Percentiles rank a stretch among this genome's conserved stretches.
Conservation (phyloP, 441 rosid species). For the Populus tomentosa region DNA sequence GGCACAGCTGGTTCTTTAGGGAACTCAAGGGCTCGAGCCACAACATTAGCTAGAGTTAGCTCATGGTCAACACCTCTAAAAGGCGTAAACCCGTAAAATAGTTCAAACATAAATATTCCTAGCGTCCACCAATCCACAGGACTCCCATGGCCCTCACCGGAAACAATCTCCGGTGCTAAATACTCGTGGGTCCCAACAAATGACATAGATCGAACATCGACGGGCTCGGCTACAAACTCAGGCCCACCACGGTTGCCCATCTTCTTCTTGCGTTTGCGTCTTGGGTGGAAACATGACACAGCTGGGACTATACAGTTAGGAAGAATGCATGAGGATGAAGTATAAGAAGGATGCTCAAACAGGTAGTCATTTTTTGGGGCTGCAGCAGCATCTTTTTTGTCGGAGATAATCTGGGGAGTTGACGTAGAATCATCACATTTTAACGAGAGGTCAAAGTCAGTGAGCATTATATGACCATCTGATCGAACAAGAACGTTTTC, state of each 20-base stretch:
- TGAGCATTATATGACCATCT: conserved; percentile 89
- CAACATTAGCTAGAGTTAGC: conserved; percentile 77
- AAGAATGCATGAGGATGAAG: conserved; percentile 74
- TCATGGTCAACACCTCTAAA: conserved; percentile 83
- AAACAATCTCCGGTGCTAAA: conserved; percentile 81
- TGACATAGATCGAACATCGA: conserved; percentile 85
- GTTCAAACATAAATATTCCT: conserved; percentile 76
- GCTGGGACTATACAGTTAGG: conserved; percentile 83
- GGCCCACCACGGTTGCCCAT: conserved; percentile 42
- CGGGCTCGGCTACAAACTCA: conserved; percentile 75
- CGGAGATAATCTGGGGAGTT: conserved; percentile 52
- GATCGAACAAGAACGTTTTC: conserved; percentile 81
- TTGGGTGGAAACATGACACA: conserved; percentile 76
- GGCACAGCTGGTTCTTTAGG: conserved; percentile 71
- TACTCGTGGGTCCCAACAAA: conserved; percentile 92
- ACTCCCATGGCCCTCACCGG: conserved; percentile 88
- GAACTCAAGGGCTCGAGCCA: conserved; percentile 83
- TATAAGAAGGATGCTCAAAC: conserved; percentile 36
- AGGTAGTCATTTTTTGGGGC: conserved; percentile 27
- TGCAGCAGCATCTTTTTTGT: conserved; percentile 23
- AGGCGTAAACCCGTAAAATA: conserved; percentile 74
- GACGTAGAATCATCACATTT: conserved; percentile 66
- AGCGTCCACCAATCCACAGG: conserved; percentile 94
- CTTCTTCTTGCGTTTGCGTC: conserved; percentile 63
- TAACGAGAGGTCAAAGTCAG: conserved; percentile 88